A percentile compares a stretch with the other conserved stretches of the same genome.
phyloP scores from a whole-genome alignment of 139 green algal genomes.

The Volvox reticuliferus region DNA sequence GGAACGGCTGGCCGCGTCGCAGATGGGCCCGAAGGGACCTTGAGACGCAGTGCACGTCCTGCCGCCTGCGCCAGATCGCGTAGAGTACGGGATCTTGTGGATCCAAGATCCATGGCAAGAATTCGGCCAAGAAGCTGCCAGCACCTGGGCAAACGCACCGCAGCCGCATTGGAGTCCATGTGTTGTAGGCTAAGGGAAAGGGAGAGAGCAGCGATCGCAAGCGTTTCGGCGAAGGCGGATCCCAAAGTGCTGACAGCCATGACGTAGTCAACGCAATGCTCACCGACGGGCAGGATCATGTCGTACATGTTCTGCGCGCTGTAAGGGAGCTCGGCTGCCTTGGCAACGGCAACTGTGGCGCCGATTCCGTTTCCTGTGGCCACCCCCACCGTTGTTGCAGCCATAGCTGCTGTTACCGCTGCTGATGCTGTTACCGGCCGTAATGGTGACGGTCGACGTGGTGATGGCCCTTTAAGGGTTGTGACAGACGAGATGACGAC shows the following conservation, averaged over 20 bases:
- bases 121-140: constrained; percentile 1
- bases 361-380: not conserved
- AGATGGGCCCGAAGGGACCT: too few relatives aligned
- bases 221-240: not conserved
- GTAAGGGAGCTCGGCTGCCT: not conserved
- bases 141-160: not conserved
- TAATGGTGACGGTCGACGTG: too few relatives aligned
- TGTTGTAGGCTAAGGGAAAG: not conserved
- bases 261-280: constrained; percentile 11
- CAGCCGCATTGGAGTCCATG: not conserved
- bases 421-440: too few relatives aligned
- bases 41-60: not conserved
- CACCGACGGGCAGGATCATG: not conserved
- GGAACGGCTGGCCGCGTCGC: too few relatives aligned
- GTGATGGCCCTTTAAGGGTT: too few relatives aligned
- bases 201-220: not conserved
- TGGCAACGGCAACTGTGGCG: not conserved
- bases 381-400: too few relatives aligned
- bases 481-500: too few relatives aligned
- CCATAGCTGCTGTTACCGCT: too few relatives aligned
- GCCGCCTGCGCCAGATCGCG: constrained; percentile 1
- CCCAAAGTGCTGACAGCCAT: not conserved
- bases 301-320: constrained; percentile 20
- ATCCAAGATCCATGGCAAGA: constrained; percentile 1
- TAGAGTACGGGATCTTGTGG: not conserved